phyloP scores from a whole-genome alignment of 2,329 filamentous ascomycete genomes.

The Penicillium sp. region DNA sequence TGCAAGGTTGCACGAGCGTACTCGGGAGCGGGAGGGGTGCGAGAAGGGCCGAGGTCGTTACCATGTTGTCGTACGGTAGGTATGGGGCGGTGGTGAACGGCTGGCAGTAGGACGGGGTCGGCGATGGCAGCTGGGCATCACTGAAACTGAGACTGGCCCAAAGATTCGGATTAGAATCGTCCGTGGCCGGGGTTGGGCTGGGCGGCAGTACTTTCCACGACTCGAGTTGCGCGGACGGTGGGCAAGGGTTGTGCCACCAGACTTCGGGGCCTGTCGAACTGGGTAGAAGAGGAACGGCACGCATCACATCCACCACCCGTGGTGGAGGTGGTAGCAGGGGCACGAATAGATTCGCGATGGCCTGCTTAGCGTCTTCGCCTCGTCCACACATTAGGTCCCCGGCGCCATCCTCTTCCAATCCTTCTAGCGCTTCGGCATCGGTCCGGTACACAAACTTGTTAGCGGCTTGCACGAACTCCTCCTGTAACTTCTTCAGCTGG shows the following conservation, averaged over 20 bases:
- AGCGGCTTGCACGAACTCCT: constrained; percentile 92
- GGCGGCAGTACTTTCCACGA: constrained; percentile 90
- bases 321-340: constrained; percentile 85
- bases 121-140: constrained; percentile 73
- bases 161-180: constrained; percentile 70
- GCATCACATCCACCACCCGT: constrained; percentile 83
- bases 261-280: constrained; percentile 72
- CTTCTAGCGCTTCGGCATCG: constrained; percentile 84
- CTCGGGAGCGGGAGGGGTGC: constrained; percentile 80
- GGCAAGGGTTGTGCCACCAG: constrained; percentile 78
- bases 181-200: constrained; percentile 73
- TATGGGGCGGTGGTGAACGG: constrained; percentile 71
- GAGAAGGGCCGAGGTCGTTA: constrained; percentile 72
- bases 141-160: constrained; percentile 79
- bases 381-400: constrained; percentile 90
- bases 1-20: constrained; percentile 73
- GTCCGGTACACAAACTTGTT: constrained; percentile 97
- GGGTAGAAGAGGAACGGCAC: constrained; percentile 80
- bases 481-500: constrained; percentile 95
- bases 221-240: constrained; percentile 71
- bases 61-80: constrained; percentile 73
- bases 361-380: constrained; percentile 89
- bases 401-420: constrained; percentile 92
- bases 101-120: constrained; percentile 76
- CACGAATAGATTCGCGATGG: constrained; percentile 79